phyloP scores from a whole-genome alignment of 2,329 filamentous ascomycete species.

The Stagonosporopsis tanaceti region DNA sequence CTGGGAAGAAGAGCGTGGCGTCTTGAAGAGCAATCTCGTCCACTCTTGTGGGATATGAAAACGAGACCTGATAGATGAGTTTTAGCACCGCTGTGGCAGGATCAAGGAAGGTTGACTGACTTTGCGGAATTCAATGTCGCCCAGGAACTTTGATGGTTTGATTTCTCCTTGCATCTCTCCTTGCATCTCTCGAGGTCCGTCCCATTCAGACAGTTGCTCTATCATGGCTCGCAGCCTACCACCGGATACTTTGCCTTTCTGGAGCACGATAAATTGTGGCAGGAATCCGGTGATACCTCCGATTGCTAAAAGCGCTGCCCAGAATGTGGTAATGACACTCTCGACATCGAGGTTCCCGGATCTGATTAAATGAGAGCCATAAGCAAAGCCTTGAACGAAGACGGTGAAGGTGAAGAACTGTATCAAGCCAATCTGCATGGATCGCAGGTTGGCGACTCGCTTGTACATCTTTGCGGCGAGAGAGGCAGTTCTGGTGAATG shows the following conservation, averaged over 20 bases:
- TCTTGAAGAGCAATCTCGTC: slow-evolving; percentile 66
- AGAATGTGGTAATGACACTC: slow-evolving; percentile 83
- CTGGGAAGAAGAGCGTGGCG: slow-evolving; percentile 73
- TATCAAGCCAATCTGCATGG: slow-evolving; percentile 75
- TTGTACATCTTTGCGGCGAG: slow-evolving; percentile 70
- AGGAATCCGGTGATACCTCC: slow-evolving; percentile 77
- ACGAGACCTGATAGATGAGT: slow-evolving; percentile 68
- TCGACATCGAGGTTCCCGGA: slow-evolving; percentile 67
- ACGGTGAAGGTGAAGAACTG: slow-evolving; percentile 78
- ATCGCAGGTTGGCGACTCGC: slow-evolving; percentile 72
- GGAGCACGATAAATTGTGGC: slow-evolving; percentile 78
- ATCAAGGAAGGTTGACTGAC: slow-evolving; percentile 57
- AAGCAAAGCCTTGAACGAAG: slow-evolving; percentile 92
- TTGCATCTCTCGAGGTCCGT: slow-evolving; percentile 23
- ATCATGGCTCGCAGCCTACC: slow-evolving; percentile 63
- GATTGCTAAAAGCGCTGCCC: slow-evolving; percentile 78
- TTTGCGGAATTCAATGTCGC: slow-evolving; percentile 73
- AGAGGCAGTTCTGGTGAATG: slow-evolving; percentile 67
- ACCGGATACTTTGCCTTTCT: slow-evolving; percentile 80
- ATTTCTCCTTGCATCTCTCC: slow-evolving; percentile 27
- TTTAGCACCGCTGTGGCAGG: neutral
- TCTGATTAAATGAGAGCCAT: slow-evolving; percentile 75
- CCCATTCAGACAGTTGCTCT: slow-evolving; percentile 43
- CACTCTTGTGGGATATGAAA: slow-evolving; percentile 79
- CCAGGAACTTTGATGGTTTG: slow-evolving; percentile 59